phyloP scores from a whole-genome alignment of 2,329 filamentous ascomycete species.

The Paracoccidioides brasiliensis region DNA sequence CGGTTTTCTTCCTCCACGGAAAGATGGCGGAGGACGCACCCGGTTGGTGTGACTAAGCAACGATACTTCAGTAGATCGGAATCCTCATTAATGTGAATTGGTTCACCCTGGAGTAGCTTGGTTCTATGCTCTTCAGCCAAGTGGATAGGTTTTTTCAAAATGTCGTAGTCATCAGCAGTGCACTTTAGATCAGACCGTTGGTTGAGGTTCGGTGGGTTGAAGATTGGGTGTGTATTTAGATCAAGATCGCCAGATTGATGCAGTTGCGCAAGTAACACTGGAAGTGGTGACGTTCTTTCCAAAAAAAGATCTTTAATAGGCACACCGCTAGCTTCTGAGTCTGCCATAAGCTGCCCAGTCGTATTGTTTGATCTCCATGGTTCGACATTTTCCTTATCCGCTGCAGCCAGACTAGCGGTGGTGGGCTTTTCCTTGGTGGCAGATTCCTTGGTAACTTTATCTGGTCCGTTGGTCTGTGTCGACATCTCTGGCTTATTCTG shows the following conservation, averaged over 20 bases:
- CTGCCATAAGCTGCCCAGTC: conserved; percentile 26
- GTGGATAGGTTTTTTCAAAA: conserved; percentile 26
- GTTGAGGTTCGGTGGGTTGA: conserved; percentile 29
- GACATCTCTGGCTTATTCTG: conserved; percentile 1
- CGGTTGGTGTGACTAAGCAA: conserved; percentile 34
- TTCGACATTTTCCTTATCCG: conserved; percentile 15
- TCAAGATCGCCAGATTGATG: conserved; percentile 26
- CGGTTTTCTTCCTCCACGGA: conserved; percentile 34
- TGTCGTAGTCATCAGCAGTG: conserved; percentile 27
- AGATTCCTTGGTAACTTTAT: conserved; percentile 10
- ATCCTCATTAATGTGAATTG: conserved; percentile 26
- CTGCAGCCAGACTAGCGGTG: conserved; percentile 1
- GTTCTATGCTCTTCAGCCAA: conserved; percentile 32
- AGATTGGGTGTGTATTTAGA: conserved; percentile 27
- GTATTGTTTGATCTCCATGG: conserved; percentile 30
- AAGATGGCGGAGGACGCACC: conserved; percentile 33
- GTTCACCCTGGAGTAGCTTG: conserved; percentile 28
- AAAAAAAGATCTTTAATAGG: conserved; percentile 30
- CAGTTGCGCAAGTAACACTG: conserved; percentile 26
- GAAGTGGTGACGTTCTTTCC: conserved; percentile 27
- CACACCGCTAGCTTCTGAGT: conserved; percentile 23
- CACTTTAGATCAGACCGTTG: conserved; percentile 33
- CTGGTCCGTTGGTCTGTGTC: neutral
- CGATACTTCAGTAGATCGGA: conserved; percentile 27
- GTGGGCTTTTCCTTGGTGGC: conserved; percentile 14